Evolutionary conservation across 257 asterid species (phyloP), one percentile per base, ranked within the genome.

Genomic region (Nicotiana tabacum): DNA sequence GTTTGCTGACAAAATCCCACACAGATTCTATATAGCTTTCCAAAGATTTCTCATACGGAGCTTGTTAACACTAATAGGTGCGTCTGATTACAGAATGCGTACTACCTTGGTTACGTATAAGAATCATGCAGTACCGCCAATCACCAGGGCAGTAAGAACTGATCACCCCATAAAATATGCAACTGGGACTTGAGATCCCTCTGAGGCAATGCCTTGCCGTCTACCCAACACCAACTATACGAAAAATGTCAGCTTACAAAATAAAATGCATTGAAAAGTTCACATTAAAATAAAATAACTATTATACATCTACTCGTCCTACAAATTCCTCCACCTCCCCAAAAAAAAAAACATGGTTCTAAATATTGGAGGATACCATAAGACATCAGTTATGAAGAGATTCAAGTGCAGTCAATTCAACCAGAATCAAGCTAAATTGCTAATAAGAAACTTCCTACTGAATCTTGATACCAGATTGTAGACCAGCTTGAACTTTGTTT

Each of bases 401-500:
- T 72, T 72, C 53, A 67, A 67, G 77, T 33, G 53, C 30, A 35
- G 30, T 33, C 61, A 46, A 24, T 24, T 72, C 37, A 74, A 48
- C 24, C 60, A 46, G 24, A 74, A 74, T 48, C 79, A 70, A 43
- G 13, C 56, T 43, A 70, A 70, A 70, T 46, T 21, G 35, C 60
- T 46, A 39, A 70, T 43, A 70, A 70, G 9, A 18, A 68, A 70
- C 58, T 72, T 21, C 61, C 77, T 82, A 95, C 87, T 90, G 93
- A 81, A 90, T 84, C 90, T 96, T 96, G 82, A 83, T 81, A 78
- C 90, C 89, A 64, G 95, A 87, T 58, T 96, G 99, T 82, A 92
- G 89, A 62, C 97, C 97, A 77, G 93, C 91, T 91, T 90, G 96
- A 84, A 94, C 91, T 89, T 92, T 96, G 86, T 88, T 90, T 43